Evolutionary conservation across 129 eudicot species (phyloP).

Genomic region (Flaveria brownii): DNA sequence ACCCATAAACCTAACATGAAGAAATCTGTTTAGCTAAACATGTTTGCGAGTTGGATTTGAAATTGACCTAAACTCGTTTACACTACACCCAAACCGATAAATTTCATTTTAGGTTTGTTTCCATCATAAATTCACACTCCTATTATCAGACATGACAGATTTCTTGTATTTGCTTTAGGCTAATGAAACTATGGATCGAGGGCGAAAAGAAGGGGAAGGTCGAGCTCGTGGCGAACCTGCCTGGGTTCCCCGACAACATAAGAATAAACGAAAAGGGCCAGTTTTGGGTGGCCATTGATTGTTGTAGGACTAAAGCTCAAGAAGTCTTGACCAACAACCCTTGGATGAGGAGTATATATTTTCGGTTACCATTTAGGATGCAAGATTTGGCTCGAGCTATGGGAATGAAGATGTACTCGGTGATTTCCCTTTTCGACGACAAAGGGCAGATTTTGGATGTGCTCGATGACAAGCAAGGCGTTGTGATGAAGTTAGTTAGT

Average conservation of each 20-base stretch:
- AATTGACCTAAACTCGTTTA: not conserved
- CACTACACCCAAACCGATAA: too few species aligned
- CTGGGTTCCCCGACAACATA: conserved; percentile 93
- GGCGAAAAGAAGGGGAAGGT: conserved; percentile 57
- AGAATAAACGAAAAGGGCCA: conserved; percentile 81
- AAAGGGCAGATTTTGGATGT: conserved; percentile 81
- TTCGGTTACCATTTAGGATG: conserved; percentile 76
- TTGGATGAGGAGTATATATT: conserved; percentile 82
- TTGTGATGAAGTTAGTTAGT: conserved; percentile 80
- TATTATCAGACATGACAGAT: not conserved
- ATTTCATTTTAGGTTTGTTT: not conserved
- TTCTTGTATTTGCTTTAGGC: conserved; percentile 33
- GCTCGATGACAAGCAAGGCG: conserved; percentile 85
- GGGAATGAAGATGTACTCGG: conserved; percentile 88
- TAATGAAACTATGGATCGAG: conserved; percentile 71
- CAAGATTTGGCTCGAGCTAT: conserved; percentile 54
- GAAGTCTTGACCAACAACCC: conserved; percentile 72
- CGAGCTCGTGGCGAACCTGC: conserved; percentile 75
- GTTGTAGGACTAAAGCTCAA: conserved; percentile 81
- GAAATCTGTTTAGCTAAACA: not conserved
- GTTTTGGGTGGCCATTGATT: conserved; percentile 96
- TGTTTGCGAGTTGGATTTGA: not conserved
- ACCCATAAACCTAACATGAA: too few species aligned
- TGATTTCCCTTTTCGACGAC: conserved; percentile 57
- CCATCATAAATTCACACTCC: too few species aligned